These are phyloP conservation scores for Boehmeria nivea DNA, from an alignment of 306 rosid species.

Conservation along the genomic window DNA sequence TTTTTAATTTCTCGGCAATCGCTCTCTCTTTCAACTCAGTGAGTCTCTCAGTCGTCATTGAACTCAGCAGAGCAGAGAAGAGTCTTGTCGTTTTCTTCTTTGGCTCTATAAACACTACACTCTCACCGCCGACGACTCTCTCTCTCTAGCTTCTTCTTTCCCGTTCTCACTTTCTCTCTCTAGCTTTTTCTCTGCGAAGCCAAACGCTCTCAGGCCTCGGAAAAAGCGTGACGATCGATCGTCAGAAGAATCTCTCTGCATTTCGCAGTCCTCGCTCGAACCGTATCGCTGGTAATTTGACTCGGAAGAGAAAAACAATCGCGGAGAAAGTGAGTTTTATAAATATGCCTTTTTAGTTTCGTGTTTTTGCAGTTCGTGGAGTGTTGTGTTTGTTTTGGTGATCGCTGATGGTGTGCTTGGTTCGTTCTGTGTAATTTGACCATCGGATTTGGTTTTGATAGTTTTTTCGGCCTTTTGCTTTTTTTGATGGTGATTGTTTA, in stretches of 20 bases:
- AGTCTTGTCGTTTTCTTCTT: constrained; percentile 24
- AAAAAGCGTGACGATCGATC: background rate
- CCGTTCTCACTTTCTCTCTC: background rate
- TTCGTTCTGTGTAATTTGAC: too few species aligned
- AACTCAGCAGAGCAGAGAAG: constrained; percentile 9
- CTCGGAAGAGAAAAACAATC: too few species aligned
- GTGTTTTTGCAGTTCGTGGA: too few species aligned
- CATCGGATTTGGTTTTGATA: too few species aligned
- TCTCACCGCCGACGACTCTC: constrained; percentile 35
- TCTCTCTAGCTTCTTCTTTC: too few species aligned
- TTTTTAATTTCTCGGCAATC: constrained; percentile 17
- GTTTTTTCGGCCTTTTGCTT: background rate
- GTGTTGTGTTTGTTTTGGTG: too few species aligned
- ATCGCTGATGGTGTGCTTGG: too few species aligned
- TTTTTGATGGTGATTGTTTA: background rate
- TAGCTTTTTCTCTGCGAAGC: background rate
- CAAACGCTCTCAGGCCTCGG: background rate
- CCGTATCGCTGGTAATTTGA: too few species aligned
- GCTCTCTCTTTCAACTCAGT: constrained; percentile 8
- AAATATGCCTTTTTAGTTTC: too few species aligned
- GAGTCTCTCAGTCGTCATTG: background rate
- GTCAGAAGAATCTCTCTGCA: background rate
- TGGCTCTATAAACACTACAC: too few species aligned
- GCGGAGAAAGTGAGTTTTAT: too few species aligned
- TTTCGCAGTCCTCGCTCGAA: background rate